These are phyloP conservation scores for Fomitopsis schrenkii DNA, from an alignment of 1,284 basidiomycete species.

Conservation along the genomic window DNA sequence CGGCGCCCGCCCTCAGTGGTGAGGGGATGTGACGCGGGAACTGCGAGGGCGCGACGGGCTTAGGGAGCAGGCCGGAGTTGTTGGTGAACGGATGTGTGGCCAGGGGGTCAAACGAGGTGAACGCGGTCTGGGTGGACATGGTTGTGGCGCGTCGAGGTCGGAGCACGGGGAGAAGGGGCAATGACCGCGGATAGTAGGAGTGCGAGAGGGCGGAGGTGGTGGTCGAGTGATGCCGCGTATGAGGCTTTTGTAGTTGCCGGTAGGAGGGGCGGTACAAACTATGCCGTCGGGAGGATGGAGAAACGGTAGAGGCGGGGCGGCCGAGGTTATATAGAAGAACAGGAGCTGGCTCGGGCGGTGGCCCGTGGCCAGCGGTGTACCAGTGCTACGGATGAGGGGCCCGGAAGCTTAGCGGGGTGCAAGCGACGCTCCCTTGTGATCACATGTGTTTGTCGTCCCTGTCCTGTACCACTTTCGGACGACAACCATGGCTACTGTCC, in stretches of 20 bases:
- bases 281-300: slow-evolving; percentile 1
- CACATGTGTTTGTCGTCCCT: slow-evolving; percentile 7
- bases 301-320: not conserved
- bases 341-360: not conserved
- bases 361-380: not conserved
- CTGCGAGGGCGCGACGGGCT: slow-evolving; percentile 43
- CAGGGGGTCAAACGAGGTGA: slow-evolving; percentile 54
- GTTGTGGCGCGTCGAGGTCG: slow-evolving; percentile 6
- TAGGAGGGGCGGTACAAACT: not conserved
- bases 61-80: slow-evolving; percentile 42
- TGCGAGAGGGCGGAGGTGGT: not conserved
- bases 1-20: slow-evolving; percentile 17
- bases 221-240: not conserved
- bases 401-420: slow-evolving; percentile 1
- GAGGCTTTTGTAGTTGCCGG: not conserved
- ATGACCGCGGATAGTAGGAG: not conserved
- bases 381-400: slow-evolving; percentile 4
- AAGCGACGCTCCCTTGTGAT: slow-evolving; percentile 2
- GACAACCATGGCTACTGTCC: no score
- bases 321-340: slow-evolving; percentile 8
- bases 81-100: slow-evolving; percentile 61
- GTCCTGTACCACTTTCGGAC: not conserved
- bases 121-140: slow-evolving; percentile 31
- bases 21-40: slow-evolving; percentile 39
- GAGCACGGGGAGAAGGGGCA: not conserved